These are phyloP conservation scores for Oldenlandia corymbosa DNA, from an alignment of 257 asterid species.

Conservation along the genomic window DNA sequence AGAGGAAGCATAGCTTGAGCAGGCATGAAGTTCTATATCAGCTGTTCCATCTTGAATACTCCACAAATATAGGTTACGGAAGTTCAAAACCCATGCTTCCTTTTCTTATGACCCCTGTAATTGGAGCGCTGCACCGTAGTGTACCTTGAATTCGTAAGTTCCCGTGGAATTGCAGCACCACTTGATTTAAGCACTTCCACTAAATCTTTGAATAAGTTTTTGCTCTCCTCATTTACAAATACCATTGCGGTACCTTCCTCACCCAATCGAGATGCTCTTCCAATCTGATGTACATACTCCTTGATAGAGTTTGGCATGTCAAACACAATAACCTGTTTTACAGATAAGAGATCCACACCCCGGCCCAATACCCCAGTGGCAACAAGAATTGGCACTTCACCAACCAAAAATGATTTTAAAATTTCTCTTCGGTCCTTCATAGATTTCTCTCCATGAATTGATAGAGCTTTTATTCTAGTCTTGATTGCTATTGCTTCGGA, in stretches of 20 bases:
- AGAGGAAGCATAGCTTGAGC: not conserved
- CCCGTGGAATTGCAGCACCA: slow-evolving; percentile 73
- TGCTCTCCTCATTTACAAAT: slow-evolving; percentile 83
- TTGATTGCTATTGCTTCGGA: slow-evolving; percentile 61
- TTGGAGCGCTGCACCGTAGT: slow-evolving; percentile 29
- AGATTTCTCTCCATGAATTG: slow-evolving; percentile 84
- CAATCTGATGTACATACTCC: slow-evolving; percentile 90
- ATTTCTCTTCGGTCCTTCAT: slow-evolving; percentile 90
- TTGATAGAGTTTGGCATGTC: slow-evolving; percentile 86
- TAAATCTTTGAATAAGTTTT: slow-evolving; percentile 59
- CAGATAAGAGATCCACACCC: slow-evolving; percentile 68
- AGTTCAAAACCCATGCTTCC: slow-evolving; percentile 43
- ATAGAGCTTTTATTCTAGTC: slow-evolving; percentile 61
- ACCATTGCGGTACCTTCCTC: slow-evolving; percentile 67
- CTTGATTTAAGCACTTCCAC: slow-evolving; percentile 53
- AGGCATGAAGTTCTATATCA: not conserved
- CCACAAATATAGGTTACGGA: not conserved
- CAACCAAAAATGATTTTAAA: slow-evolving; percentile 65
- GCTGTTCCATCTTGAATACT: not conserved
- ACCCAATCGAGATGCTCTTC: slow-evolving; percentile 92
- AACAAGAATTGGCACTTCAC: slow-evolving; percentile 63
- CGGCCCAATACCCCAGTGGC: slow-evolving; percentile 94
- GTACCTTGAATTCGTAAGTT: slow-evolving; percentile 60
- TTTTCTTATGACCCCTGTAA: slow-evolving; percentile 48
- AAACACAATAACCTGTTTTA: slow-evolving; percentile 82